Evolutionary conservation across 345 rosid genomes (phyloP).

Genomic region (Salix koriyanagi): DNA sequence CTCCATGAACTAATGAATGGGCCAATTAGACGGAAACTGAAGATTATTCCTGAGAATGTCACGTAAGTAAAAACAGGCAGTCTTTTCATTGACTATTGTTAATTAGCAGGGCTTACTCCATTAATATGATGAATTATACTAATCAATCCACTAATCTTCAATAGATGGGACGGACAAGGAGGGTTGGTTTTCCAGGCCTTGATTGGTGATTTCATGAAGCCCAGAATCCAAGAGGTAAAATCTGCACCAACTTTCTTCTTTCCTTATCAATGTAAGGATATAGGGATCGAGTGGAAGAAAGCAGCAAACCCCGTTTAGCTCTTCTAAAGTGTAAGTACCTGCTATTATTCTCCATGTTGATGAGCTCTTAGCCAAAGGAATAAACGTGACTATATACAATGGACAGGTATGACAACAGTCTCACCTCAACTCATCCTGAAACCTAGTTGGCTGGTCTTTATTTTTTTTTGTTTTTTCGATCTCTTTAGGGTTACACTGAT

Average conservation of each 20-base stretch:
- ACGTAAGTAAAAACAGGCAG: conserved; percentile 11
- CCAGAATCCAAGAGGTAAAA: conserved; percentile 41
- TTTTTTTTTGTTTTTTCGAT: too few relatives aligned
- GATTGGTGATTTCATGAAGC: conserved; percentile 41
- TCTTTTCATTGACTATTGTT: neutral
- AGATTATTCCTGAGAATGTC: conserved; percentile 35
- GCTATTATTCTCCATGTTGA: conserved; percentile 24
- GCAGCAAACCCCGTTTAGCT: too few relatives aligned
- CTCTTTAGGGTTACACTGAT: too few relatives aligned
- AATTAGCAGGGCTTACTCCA: neutral
- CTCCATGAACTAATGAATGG: conserved; percentile 27
- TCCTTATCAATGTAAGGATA: neutral
- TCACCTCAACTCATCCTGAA: too few relatives aligned
- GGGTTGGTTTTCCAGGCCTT: conserved; percentile 21
- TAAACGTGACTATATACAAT: conserved; percentile 35
- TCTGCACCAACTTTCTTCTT: neutral
- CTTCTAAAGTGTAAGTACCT: too few relatives aligned
- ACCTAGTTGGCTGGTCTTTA: too few relatives aligned
- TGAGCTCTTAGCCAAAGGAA: conserved; percentile 32
- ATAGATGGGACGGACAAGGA: conserved; percentile 30
- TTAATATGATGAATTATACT: neutral
- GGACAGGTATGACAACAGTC: conserved; percentile 25
- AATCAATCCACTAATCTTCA: neutral
- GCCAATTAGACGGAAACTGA: conserved; percentile 28
- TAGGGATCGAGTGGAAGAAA: too few relatives aligned